phyloP scores from a whole-genome alignment of 306 rosid species.

The Castanea mollissima region DNA sequence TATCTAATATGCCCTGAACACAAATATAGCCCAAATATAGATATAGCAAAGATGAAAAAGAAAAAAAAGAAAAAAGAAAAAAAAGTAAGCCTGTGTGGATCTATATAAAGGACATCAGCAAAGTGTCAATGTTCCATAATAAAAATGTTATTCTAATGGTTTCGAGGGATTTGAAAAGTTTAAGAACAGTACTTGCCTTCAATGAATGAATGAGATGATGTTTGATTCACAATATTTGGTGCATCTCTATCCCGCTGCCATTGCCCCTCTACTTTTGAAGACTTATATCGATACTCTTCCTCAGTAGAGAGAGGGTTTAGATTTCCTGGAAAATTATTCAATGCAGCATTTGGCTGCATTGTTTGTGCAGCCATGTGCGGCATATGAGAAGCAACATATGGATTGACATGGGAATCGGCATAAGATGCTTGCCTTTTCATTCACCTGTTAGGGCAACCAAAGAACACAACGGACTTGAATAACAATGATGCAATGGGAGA shows the following conservation, averaged over 20 bases:
- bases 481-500: not conserved
- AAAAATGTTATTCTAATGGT: no score
- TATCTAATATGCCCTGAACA: no score
- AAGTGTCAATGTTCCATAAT: not conserved
- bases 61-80: no score
- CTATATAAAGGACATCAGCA: not conserved
- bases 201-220: conserved; percentile 6
- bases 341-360: conserved; percentile 16
- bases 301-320: conserved; percentile 12
- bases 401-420: conserved; percentile 3
- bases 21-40: no score
- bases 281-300: not conserved
- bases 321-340: conserved; percentile 12
- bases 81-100: not conserved
- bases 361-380: not conserved
- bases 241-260: conserved; percentile 16
- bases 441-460: not conserved
- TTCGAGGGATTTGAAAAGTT: not conserved
- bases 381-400: not conserved
- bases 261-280: conserved; percentile 4
- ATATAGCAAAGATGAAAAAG: no score
- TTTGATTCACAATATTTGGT: conserved; percentile 3
- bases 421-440: conserved; percentile 1
- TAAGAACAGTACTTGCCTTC: conserved; percentile 30
- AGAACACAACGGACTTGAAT: conserved; percentile 7